Evolutionary conservation across 2,329 filamentous ascomycete species (phyloP), one percentile per base, ranked within the genome.

Genomic region (Fusarium illudens): DNA sequence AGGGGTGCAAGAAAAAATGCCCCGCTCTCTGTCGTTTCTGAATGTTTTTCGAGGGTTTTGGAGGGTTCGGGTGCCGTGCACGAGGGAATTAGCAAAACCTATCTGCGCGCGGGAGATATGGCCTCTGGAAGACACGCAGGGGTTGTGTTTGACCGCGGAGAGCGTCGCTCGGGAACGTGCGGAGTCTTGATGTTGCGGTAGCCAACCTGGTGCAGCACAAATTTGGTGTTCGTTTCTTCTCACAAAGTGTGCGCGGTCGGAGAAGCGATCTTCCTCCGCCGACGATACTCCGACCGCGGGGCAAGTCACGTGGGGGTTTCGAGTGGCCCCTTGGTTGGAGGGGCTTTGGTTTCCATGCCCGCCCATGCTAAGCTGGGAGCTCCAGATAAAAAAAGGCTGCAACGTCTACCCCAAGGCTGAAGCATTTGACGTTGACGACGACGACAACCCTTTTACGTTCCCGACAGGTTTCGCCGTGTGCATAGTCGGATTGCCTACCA

Each of bases 181-280:
- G 71, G 74, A 71, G 67, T 75, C 69, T 68, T 67, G 67, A 70
- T 68, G 67, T 65, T 72, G 71, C 63, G 66, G 60, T 73, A 58
- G 64, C 73, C 71, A 70, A 69, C 71, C 73, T 72, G 60, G 36
- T 68, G 59, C 70, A 68, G 67, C 71, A 73, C 74, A 78, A 80
- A 80, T 80, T 80, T 80, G 77, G 74, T 76, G 75, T 77, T 79
- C 71, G 71, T 73, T 68, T 69, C 74, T 75, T 75, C 78, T 71
- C 65, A 65, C 74, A 79, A 80, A 77, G 79, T 80, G 79, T 76
- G 76, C 79, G 79, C 75, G 73, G 72, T 37, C 78, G 79, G 79
- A 80, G 75, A 79, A 79, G 73, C 69, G 71, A 79, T 80, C 68
- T 78, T 79, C 78, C 77, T 74, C 55, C 39, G 58, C 77, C 77